Percentiles rank a stretch among this genome's conserved stretches.
Conservation (phyloP, 805 yeast species). For the Yamadazyma tumulicola region DNA sequence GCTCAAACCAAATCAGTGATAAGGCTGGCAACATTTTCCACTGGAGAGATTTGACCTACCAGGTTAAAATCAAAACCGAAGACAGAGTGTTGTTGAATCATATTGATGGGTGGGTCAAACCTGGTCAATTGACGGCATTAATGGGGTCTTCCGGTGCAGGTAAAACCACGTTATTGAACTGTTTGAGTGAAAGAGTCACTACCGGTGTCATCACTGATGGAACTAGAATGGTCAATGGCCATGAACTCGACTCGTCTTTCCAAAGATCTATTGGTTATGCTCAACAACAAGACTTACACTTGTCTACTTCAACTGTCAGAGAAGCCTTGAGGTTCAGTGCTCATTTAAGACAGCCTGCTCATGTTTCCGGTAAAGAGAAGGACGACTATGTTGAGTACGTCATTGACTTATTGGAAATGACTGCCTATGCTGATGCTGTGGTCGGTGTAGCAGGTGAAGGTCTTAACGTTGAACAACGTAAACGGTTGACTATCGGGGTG, state of each 20-base stretch:
- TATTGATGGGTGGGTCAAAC: conserved; percentile 66
- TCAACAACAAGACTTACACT: conserved; percentile 75
- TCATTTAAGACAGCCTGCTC: conserved; percentile 60
- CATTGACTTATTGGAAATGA: conserved; percentile 65
- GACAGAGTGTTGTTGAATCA: conserved; percentile 37
- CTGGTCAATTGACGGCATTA: conserved; percentile 78
- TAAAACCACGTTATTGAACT: conserved; percentile 71
- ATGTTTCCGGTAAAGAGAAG: conserved; percentile 55
- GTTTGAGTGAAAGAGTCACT: conserved; percentile 56
- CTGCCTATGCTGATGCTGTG: conserved; percentile 65
- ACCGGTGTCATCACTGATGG: conserved; percentile 42
- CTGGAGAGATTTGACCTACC: conserved; percentile 36
- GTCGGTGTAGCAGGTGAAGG: conserved; percentile 75
- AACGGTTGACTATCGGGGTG: conserved; percentile 40
- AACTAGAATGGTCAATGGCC: conserved; percentile 60
- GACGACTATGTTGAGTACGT: conserved; percentile 65
- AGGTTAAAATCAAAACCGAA: conserved; percentile 34
- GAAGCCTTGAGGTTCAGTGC: conserved; percentile 74
- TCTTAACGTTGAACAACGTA: conserved; percentile 40
- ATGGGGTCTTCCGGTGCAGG: conserved; percentile 91
- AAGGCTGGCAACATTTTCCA: conserved; percentile 26
- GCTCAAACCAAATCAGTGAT: not conserved
- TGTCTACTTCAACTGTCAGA: conserved; percentile 65
- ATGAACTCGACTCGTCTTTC: conserved; percentile 59
- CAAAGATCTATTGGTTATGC: conserved; percentile 77